Base-by-base conservation (phyloP, 1,139 yeast genomes). In the Sporopachydermia cereana region DNA sequence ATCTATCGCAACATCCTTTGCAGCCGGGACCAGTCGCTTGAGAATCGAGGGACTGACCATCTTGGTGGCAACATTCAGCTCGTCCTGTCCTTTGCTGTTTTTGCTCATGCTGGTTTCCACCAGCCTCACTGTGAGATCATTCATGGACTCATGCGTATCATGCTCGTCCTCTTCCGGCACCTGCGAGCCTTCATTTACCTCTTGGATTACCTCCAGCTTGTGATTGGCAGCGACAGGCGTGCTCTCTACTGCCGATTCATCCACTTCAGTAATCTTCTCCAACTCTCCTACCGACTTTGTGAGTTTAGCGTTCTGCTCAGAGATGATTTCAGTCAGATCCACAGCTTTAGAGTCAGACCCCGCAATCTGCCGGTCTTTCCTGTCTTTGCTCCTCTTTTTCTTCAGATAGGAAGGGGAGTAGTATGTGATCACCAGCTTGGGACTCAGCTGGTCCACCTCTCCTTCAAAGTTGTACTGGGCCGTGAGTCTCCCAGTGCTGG, bases 41-140 rank as follows among this genome's bases (percentile, higher is more conserved):
- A 34, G 18, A 16, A n/a, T 20, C 22, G 5, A n/a, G 17, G 39
- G 39, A 34, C 39, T 34, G 12, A 34, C 22, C 9, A 21, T n/a
- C n/a, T 34, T 34, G 18, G 39, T 9, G 5, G 39, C 39, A 5
- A 34, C 22, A n/a, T 34, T n/a, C 39, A 34, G 9, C 39, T 34
- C 39, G 5, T 34, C 39, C 17, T 7, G 20, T 12, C 39, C 39
- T 34, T 20, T n/a, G 17, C 22, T 34, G 39, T 5, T 47, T 17
- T 20, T 57, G 55, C 44, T 55, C 57, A 44, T 55, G 52, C 16
- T 57, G 55, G 41, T 57, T 53, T 7, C 49, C 45, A 0, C 57
- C 54, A 34, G 22, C 39, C 17, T 5, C 39, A 34, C 22, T 20
- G 39, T 34, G 12, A 34, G 18, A 21, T 34, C 39, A 34, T 34